Evolutionary conservation across 352 stramenopile species (phyloP), one percentile per base, ranked within the genome.

Genomic region (Globisporangium irregulare): DNA sequence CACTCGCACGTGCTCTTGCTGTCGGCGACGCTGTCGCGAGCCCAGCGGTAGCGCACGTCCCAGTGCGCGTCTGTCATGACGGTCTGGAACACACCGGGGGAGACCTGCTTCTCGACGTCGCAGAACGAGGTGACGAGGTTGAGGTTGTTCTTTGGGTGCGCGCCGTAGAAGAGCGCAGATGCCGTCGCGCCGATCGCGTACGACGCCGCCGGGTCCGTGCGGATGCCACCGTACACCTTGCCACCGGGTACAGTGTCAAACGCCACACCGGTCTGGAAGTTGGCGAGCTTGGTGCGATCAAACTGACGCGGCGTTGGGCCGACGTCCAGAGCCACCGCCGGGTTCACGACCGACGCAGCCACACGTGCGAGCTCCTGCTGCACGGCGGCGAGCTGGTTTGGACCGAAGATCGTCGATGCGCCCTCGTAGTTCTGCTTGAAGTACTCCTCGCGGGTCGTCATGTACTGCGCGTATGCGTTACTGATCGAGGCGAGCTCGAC

Each of bases 361-460:
- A 87, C 79, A 24, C 78, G 76, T 8, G 64, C 56, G 14, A 89
- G 58, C 55, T 91, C 78, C 29, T 91, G 80, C 51, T 86, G 77
- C 22, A 91, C 73, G 1, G 77, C 84, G 9, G 64, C 75, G 25
- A 92, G 58, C 51, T 91, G 83, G 38, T 92, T 90, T 1, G 82
- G 83, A 12, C 83, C 84, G 38, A 92, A 91, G 14, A 90, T 71
- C 25, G 84, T 93, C 5, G 81, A 93, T 25, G 84, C 80, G 24
- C 84, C 84, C 67, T 93, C 84, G 64, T 93, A 93, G 62, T 89
- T 60, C 64, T 92, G 84, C 6, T 66, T 73, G 2, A 80, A 51
- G 62, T 92, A 92, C 61, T 92, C 84, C 46, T 91, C 83, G 5
- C 64, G 64, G 1, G 84, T 92, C 46, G 83, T 87, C 66, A 89